A percentile compares a stretch with the other conserved stretches of the same genome.
phyloP scores from a whole-genome alignment of 2,329 filamentous ascomycete genomes.

The Arthrobotrys sinensis region DNA sequence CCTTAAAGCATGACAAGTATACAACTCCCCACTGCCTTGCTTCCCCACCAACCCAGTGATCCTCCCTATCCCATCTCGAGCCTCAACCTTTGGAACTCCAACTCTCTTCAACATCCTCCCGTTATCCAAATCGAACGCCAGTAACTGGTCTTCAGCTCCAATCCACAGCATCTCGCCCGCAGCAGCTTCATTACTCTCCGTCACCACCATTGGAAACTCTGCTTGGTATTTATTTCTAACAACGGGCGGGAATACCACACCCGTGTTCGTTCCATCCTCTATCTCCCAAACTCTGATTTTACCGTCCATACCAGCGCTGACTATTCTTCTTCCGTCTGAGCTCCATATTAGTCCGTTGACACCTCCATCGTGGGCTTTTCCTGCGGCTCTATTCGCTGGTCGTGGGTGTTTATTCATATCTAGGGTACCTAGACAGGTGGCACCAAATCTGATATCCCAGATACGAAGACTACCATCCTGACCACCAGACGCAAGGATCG shows the following conservation, averaged over 20 bases:
- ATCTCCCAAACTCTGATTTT: slow-evolving; percentile 90
- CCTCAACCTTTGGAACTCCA: slow-evolving; percentile 74
- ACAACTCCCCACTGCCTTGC: slow-evolving; percentile 37
- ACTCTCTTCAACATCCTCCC: slow-evolving; percentile 81
- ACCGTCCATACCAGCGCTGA: slow-evolving; percentile 86
- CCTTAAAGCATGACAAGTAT: slow-evolving; percentile 40
- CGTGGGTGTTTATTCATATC: slow-evolving; percentile 74
- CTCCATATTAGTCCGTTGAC: slow-evolving; percentile 91
- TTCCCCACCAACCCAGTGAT: slow-evolving; percentile 49
- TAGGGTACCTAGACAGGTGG: slow-evolving; percentile 81
- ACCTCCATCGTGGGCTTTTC: slow-evolving; percentile 81
- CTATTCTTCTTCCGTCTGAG: slow-evolving; percentile 80
- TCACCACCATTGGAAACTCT: slow-evolving; percentile 75
- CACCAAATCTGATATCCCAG: slow-evolving; percentile 88
- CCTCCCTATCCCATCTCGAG: slow-evolving; percentile 41
- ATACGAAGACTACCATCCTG: slow-evolving; percentile 85
- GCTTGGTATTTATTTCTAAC: slow-evolving; percentile 81
- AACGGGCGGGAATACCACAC: slow-evolving; percentile 87
- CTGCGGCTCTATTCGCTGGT: slow-evolving; percentile 67
- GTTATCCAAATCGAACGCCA: slow-evolving; percentile 79
- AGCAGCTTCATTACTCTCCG: slow-evolving; percentile 73
- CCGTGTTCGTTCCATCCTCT: slow-evolving; percentile 83
- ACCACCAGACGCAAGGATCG: slow-evolving; percentile 87
- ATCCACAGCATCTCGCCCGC: slow-evolving; percentile 75
- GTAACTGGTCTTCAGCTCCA: slow-evolving; percentile 69